A percentile compares a stretch with the other conserved stretches of the same genome.
Conservation (phyloP, 441 rosid species). For the Capsella rubella region DNA sequence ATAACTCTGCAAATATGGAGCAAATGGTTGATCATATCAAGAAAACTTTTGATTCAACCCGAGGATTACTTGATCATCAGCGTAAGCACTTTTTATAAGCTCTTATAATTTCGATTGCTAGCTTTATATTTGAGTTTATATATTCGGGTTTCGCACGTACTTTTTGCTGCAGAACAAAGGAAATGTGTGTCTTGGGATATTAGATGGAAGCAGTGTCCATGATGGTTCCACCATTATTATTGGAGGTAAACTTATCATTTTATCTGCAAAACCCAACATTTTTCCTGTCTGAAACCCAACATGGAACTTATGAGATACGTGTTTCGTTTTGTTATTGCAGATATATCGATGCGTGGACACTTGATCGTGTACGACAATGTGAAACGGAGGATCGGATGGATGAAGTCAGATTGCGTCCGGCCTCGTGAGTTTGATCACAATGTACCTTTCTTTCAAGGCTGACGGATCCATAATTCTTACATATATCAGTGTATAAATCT, state of each 20-base stretch:
- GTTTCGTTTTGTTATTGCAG: conserved; percentile 46
- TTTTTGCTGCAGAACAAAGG: conserved; percentile 70
- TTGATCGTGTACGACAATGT: conserved; percentile 80
- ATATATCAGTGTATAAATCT: not conserved
- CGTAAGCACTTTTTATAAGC: conserved; percentile 54
- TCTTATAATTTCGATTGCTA: conserved; percentile 1
- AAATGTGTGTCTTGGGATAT: conserved; percentile 87
- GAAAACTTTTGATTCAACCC: conserved; percentile 69
- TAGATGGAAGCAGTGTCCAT: conserved; percentile 82
- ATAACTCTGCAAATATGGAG: conserved; percentile 82
- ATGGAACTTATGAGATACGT: not conserved
- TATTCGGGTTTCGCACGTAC: conserved; percentile 1
- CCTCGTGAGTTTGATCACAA: conserved; percentile 49
- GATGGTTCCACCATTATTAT: conserved; percentile 85
- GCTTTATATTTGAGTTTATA: not conserved
- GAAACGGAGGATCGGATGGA: conserved; percentile 81
- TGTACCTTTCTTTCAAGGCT: conserved; percentile 59
- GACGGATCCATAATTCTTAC: not conserved
- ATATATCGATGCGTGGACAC: conserved; percentile 76
- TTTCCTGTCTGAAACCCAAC: conserved; percentile 6
- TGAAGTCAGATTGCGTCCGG: conserved; percentile 62
- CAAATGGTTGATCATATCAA: conserved; percentile 88
- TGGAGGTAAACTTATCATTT: conserved; percentile 67
- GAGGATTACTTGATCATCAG: conserved; percentile 82
- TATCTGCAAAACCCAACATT: not conserved